phyloP scores from a whole-genome alignment of 495 filamentous ascomycete genomes.

The Halenospora varia region DNA sequence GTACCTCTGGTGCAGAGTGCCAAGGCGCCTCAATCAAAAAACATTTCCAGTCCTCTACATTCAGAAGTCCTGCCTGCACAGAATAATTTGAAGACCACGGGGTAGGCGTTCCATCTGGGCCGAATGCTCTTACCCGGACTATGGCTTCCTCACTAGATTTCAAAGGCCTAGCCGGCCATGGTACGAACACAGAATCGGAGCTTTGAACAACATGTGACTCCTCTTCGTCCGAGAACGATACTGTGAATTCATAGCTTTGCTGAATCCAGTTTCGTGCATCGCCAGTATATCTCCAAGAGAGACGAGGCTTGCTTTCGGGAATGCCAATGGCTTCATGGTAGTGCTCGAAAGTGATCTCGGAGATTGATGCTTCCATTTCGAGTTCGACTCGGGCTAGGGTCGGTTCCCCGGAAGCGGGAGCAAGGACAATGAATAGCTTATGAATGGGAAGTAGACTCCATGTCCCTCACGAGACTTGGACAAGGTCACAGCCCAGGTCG shows the following conservation, averaged over 20 bases:
- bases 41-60: constrained; percentile 11
- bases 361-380: too few relatives aligned
- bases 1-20: background rate
- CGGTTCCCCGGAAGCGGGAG: too few relatives aligned
- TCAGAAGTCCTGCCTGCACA: constrained; percentile 35
- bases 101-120: background rate
- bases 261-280: constrained; percentile 14
- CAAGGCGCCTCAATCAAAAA: background rate
- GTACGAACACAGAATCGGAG: constrained; percentile 36
- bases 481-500: too few relatives aligned
- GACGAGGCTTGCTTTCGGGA: constrained; percentile 25
- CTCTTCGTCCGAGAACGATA: constrained; percentile 4
- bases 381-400: too few relatives aligned
- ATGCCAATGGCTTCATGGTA: constrained; percentile 32
- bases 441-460: too few relatives aligned
- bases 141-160: constrained; percentile 34
- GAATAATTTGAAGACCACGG: constrained; percentile 1
- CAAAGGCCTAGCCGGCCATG: constrained; percentile 42
- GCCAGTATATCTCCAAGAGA: constrained; percentile 32
- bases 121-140: constrained; percentile 31
- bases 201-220: constrained; percentile 23
- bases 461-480: too few relatives aligned
- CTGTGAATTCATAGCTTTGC: background rate
- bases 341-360: constrained; percentile 27
- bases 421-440: too few relatives aligned